Conservation (phyloP, 2,329 filamentous ascomycete genomes). For the Aureobasidium namibiae region DNA sequence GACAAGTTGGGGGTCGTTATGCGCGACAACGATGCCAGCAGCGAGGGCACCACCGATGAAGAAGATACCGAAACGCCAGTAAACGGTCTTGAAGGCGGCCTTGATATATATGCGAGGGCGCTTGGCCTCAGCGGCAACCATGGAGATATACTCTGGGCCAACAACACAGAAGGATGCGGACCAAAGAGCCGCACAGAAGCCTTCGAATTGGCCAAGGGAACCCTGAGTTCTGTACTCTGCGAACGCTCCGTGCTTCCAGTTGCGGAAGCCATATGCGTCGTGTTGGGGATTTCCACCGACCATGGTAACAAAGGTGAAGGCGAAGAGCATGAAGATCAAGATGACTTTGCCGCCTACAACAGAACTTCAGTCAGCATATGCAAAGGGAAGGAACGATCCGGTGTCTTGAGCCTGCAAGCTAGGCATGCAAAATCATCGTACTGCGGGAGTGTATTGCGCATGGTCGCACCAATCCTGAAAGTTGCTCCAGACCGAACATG, state of each 20-base stretch:
- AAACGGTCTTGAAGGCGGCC: constrained; percentile 42
- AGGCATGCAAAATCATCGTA: no score
- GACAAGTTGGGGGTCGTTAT: constrained; percentile 22
- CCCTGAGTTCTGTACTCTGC: constrained; percentile 19
- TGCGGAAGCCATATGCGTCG: constrained; percentile 35
- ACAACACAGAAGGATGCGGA: constrained; percentile 39
- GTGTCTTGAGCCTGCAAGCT: constrained; percentile 26
- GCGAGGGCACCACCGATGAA: constrained; percentile 40
- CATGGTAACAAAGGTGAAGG: constrained; percentile 21
- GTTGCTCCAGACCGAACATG: no score
- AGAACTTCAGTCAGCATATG: no score
- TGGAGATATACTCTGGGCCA: constrained; percentile 41
- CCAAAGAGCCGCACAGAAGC: constrained; percentile 28
- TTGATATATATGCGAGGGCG: constrained; percentile 39
- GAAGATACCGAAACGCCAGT: constrained; percentile 39
- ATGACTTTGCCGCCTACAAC: constrained; percentile 20
- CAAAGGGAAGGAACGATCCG: no score
- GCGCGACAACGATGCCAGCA: constrained; percentile 33
- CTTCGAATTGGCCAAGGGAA: constrained; percentile 19
- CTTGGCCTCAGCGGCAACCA: constrained; percentile 42
- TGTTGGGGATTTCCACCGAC: constrained; percentile 26
- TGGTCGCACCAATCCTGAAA: no score
- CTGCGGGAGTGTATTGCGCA: no score
- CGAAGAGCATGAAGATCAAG: constrained; percentile 32
- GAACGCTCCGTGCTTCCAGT: constrained; percentile 28